A percentile compares a stretch with the other conserved stretches of the same genome.
Conservation (phyloP, 371 early-diverging fungal genomes). For the Rhizopus sp. region DNA sequence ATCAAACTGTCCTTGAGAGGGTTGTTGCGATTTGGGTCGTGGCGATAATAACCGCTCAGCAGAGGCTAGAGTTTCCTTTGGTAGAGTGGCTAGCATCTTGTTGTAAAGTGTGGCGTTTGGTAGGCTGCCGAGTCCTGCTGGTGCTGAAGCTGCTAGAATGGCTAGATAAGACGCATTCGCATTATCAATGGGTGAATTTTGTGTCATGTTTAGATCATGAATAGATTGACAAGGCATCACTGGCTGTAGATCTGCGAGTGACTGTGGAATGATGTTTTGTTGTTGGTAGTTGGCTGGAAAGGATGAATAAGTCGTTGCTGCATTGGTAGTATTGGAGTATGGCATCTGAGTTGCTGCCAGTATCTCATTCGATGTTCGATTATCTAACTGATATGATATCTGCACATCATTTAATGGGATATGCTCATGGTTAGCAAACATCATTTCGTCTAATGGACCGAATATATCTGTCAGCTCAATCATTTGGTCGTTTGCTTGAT, state of each 20-base stretch:
- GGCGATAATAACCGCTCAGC: constrained; percentile 38
- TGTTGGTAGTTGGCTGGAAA: neutral
- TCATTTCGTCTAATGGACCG: neutral
- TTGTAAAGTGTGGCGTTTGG: constrained; percentile 37
- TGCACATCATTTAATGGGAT: neutral
- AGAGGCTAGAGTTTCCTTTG: constrained; percentile 36
- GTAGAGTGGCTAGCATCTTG: constrained; percentile 39
- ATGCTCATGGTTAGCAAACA: neutral
- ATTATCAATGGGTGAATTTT: constrained; percentile 4
- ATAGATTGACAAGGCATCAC: too few species aligned
- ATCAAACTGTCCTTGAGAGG: neutral
- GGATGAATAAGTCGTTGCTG: neutral
- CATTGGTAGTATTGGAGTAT: neutral
- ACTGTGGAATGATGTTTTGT: neutral
- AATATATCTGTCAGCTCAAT: constrained; percentile 36
- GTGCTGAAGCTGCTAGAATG: constrained; percentile 10
- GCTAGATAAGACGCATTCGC: constrained; percentile 10
- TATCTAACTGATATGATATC: neutral
- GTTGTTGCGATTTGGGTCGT: neutral
- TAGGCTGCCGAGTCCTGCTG: constrained; percentile 13
- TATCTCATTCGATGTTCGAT: too few species aligned
- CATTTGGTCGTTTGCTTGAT: constrained; percentile 46
- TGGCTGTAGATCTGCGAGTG: too few species aligned
- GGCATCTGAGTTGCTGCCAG: too few species aligned
- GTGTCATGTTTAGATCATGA: neutral